Evolutionary conservation across 2,329 filamentous ascomycete species (phyloP).

Genomic region (Tetracladium maxilliforme): DNA sequence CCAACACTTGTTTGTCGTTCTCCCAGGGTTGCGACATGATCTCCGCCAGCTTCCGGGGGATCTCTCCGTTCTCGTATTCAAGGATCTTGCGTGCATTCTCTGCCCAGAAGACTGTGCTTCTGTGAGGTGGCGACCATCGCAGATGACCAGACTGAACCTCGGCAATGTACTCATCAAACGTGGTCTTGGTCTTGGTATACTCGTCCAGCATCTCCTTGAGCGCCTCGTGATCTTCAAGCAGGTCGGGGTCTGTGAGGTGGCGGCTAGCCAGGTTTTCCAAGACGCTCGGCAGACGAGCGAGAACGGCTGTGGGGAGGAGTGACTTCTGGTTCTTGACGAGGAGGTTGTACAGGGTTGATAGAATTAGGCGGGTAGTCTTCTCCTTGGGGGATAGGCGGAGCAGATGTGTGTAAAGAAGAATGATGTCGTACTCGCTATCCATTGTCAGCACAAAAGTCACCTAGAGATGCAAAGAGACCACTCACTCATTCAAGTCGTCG

Average conservation of each 20-base stretch:
- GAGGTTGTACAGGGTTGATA: slow-evolving; percentile 82
- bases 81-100: slow-evolving; percentile 58
- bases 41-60: slow-evolving; percentile 52
- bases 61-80: slow-evolving; percentile 48
- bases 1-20: slow-evolving; percentile 57
- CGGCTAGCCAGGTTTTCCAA: slow-evolving; percentile 46
- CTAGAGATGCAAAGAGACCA: slow-evolving; percentile 4
- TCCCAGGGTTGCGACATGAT: slow-evolving; percentile 55
- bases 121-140: slow-evolving; percentile 63
- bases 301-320: slow-evolving; percentile 69
- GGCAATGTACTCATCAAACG: slow-evolving; percentile 35
- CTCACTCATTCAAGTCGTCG: slow-evolving; percentile 73
- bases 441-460: slow-evolving; percentile 10
- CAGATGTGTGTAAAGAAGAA: slow-evolving; percentile 84
- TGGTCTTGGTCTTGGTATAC: slow-evolving; percentile 49
- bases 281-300: slow-evolving; percentile 64
- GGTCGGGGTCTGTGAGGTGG: slow-evolving; percentile 48
- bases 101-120: slow-evolving; percentile 55
- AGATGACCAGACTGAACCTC: slow-evolving; percentile 56
- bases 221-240: slow-evolving; percentile 44
- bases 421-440: slow-evolving; percentile 75
- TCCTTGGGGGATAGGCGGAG: slow-evolving; percentile 90
- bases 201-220: slow-evolving; percentile 51
- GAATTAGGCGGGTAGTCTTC: slow-evolving; percentile 84
- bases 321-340: slow-evolving; percentile 55